Base-by-base conservation (phyloP, 2,329 filamentous ascomycete species). In the Penicillium sclerotigenum region DNA sequence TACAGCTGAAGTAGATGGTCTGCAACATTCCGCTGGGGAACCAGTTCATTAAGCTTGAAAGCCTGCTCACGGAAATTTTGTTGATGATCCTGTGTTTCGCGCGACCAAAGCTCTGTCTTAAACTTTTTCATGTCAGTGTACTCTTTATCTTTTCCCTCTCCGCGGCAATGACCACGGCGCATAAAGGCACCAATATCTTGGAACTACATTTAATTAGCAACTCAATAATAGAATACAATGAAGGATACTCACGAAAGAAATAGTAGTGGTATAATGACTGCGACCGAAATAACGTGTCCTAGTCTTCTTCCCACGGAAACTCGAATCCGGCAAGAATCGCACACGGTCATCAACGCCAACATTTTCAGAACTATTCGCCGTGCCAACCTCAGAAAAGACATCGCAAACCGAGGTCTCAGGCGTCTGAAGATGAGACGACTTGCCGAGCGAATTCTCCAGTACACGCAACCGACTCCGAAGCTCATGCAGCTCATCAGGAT, bases 1-100 rank as follows among this genome's bases (percentile, higher is more conserved):
- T 86, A 86, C 29, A 73, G 68, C 9, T 80, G 73, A 16, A 85
- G 71, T 1, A 86, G 75, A 49, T 76, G 68, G 56, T 85, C 81
- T 0, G 80, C 78, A 0, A 83, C 57, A 24, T 60, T 52, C 34
- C 63, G 67, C 16, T 68, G 54, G 0, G 85, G 83, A 0, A 87
- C 63, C 43, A 74, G 65, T 37, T 71, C 68, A 20, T 68, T 60
- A 0, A 75, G 56, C 14, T 60, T 61, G 48, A 66, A 67, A 0
- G 69, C 62, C 47, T 66, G 68, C n/a, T 70, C 65, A 6, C 63
- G 66, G 42, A 67, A 70, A n/a, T 62, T 62, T 9, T 60, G 59
- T 42, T 71, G 69, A 36, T 71, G 68, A 20, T 68, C 61, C 20
- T 68, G 59, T 34, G 57, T 64, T 38, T 73, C 66, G 9, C 60